Percentiles rank a stretch among this genome's conserved stretches.
Conservation (phyloP, 2,329 filamentous ascomycete genomes). For the Diaporthe amygdali region DNA sequence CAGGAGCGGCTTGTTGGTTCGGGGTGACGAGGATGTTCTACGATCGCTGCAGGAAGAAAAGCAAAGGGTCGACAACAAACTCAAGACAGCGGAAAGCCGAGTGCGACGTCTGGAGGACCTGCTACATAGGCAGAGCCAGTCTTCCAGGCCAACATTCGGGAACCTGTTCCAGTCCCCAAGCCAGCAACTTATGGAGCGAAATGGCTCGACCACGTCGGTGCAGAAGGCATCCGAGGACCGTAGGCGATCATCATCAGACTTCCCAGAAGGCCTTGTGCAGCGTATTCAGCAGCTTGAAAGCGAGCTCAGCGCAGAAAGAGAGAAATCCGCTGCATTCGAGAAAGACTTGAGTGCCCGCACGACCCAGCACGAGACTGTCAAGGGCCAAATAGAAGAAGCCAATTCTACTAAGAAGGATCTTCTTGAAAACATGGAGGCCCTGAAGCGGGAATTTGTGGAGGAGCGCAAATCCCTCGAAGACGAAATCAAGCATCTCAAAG, state of each 20-base stretch:
- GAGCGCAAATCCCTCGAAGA: conserved; percentile 84
- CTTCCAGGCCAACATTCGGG: conserved; percentile 57
- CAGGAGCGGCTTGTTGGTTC: conserved; percentile 82
- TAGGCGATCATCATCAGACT: conserved; percentile 44
- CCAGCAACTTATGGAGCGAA: conserved; percentile 53
- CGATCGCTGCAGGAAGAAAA: conserved; percentile 85
- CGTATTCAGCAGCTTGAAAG: conserved; percentile 72
- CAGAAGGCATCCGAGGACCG: conserved; percentile 47
- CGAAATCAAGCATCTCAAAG: conserved; percentile 78
- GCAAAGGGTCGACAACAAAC: conserved; percentile 70
- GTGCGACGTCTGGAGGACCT: conserved; percentile 91
- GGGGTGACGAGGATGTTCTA: conserved; percentile 85
- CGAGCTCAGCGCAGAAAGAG: conserved; percentile 77
- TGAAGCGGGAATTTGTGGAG: conserved; percentile 85
- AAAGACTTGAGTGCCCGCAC: conserved; percentile 68
- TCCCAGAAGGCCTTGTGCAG: conserved; percentile 45
- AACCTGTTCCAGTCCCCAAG: conserved; percentile 59
- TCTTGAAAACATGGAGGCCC: conserved; percentile 90
- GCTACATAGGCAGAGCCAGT: conserved; percentile 79
- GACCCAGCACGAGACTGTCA: conserved; percentile 65
- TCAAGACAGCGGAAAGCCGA: conserved; percentile 86
- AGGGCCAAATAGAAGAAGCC: conserved; percentile 78
- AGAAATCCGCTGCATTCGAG: conserved; percentile 69
- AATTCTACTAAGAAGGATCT: conserved; percentile 94
- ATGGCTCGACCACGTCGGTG: conserved; percentile 55